Conservation (phyloP, 352 stramenopile species). For the Phytophthora brassicae region DNA sequence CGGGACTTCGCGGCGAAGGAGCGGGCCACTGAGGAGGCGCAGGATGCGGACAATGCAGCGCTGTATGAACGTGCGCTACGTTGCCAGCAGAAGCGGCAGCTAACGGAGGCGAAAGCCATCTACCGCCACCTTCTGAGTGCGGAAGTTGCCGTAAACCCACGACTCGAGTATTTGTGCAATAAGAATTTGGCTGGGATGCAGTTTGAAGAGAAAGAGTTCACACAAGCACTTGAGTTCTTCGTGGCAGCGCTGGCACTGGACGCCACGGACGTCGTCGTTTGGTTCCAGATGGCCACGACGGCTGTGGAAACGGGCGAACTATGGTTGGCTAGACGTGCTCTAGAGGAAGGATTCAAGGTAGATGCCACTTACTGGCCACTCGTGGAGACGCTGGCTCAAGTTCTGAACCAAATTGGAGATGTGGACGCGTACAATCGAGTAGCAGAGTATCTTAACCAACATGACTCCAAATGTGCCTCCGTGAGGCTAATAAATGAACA, state of each 20-base stretch:
- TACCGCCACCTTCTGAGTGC: conserved; percentile 40
- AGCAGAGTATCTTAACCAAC: conserved; percentile 40
- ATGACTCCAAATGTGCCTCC: conserved; percentile 47
- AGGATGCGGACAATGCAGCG: conserved; percentile 60
- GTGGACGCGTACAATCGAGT: conserved; percentile 48
- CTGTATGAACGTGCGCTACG: conserved; percentile 72
- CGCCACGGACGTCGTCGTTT: conserved; percentile 75
- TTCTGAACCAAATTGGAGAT: conserved; percentile 60
- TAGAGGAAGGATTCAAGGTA: conserved; percentile 61
- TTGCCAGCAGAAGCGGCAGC: conserved; percentile 57
- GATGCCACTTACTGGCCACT: conserved; percentile 71
- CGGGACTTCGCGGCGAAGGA: conserved; percentile 13
- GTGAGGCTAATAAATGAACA: conserved; percentile 34
- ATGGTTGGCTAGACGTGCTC: conserved; percentile 55
- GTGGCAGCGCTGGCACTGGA: conserved; percentile 55
- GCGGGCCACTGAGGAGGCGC: conserved; percentile 61
- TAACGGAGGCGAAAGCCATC: conserved; percentile 33
- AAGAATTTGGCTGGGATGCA: conserved; percentile 72
- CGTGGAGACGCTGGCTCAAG: conserved; percentile 53
- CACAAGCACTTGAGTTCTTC: conserved; percentile 49
- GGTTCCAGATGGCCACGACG: conserved; percentile 65
- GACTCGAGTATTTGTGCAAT: conserved; percentile 68
- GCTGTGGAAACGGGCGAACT: conserved; percentile 64
- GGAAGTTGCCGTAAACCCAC: conserved; percentile 32
- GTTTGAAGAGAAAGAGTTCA: conserved; percentile 42